Evolutionary conservation across 345 rosid genomes (phyloP).

Genomic region (Carallia brachiata): DNA sequence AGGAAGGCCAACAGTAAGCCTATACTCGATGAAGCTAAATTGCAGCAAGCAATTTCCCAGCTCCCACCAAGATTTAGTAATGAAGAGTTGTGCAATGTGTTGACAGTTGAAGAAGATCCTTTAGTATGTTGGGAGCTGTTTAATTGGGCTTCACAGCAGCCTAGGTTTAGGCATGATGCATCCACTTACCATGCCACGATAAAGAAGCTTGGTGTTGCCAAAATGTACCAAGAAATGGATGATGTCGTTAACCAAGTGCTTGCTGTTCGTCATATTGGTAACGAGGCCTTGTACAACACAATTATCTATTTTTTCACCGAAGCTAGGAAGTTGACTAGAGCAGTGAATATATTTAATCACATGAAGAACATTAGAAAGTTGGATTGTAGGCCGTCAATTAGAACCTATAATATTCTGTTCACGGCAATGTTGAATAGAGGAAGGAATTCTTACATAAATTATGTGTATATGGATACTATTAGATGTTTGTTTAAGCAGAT

Average conservation of each 20-base stretch:
- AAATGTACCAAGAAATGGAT: conserved; percentile 88
- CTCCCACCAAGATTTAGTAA: conserved; percentile 71
- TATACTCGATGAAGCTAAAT: conserved; percentile 49
- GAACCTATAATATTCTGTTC: conserved; percentile 72
- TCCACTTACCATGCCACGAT: conserved; percentile 63
- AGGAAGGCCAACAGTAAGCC: conserved; percentile 45
- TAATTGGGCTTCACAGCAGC: conserved; percentile 82
- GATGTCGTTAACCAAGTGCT: conserved; percentile 75
- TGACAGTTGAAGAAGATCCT: conserved; percentile 64
- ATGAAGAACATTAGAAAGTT: conserved; percentile 55
- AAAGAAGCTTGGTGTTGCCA: conserved; percentile 76
- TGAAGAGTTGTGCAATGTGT: conserved; percentile 58
- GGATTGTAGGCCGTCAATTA: conserved; percentile 70
- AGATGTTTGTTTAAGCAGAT: conserved; percentile 80
- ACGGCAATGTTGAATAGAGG: conserved; percentile 76
- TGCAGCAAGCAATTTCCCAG: conserved; percentile 44
- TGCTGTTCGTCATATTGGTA: conserved; percentile 52
- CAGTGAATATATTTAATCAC: conserved; percentile 79
- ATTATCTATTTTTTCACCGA: conserved; percentile 66
- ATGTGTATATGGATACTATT: conserved; percentile 76
- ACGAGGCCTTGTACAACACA: conserved; percentile 71
- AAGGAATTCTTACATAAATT: conserved; percentile 63
- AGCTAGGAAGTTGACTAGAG: conserved; percentile 79
- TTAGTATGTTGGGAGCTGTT: conserved; percentile 70
- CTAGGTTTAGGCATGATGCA: conserved; percentile 62